Conservation (phyloP, 768 basidiomycete species). For the Suillus subluteus region DNA sequence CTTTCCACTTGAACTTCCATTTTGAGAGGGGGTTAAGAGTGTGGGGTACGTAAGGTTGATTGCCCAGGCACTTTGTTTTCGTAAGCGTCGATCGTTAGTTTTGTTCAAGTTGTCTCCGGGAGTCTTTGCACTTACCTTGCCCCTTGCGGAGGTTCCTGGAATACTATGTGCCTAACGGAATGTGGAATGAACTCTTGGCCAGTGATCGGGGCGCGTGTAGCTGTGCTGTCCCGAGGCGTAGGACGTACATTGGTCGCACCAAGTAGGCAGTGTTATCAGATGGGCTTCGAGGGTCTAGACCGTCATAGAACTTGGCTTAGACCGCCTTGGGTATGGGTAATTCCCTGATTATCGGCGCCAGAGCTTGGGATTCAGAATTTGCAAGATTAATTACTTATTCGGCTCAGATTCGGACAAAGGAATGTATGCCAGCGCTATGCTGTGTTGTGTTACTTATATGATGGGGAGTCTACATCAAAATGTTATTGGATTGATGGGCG, state of each 20-base stretch:
- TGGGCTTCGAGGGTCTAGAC: slow-evolving; percentile 1
- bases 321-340: background rate
- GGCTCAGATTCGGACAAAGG: background rate
- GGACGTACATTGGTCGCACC: background rate
- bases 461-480: background rate
- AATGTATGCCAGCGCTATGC: background rate
- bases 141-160: slow-evolving; percentile 4
- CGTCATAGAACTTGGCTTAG: background rate
- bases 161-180: slow-evolving; percentile 11
- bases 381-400: slow-evolving; percentile 5
- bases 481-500: background rate
- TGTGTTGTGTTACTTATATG: background rate
- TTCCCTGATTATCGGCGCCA: slow-evolving; percentile 5
- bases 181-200: background rate
- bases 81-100: slow-evolving; percentile 12
- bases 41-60: slow-evolving; percentile 8
- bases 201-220: slow-evolving; percentile 1
- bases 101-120: slow-evolving; percentile 5
- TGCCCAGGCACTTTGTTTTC: slow-evolving; percentile 10
- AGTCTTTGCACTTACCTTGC: background rate
- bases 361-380: background rate
- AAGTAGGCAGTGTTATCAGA: background rate
- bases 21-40: background rate
- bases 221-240: background rate
- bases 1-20: background rate